Base-by-base conservation (phyloP, 2,329 filamentous ascomycete species). In the Periconia macrospinosa region DNA sequence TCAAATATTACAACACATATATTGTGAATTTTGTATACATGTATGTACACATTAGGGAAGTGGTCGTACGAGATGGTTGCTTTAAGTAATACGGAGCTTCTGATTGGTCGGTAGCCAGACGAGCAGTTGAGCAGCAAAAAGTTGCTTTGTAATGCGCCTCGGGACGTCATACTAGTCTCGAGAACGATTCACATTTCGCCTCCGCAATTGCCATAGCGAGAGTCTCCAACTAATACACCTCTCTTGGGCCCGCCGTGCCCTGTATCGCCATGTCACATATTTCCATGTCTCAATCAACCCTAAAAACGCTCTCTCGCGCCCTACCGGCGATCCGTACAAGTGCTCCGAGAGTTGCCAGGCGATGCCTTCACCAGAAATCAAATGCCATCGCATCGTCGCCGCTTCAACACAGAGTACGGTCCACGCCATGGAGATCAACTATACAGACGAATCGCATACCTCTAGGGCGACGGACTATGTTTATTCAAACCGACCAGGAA, bases 401-500 rank as follows among this genome's bases (percentile, higher is more conserved):
- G 47, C 40, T 63, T 15, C 69, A 64, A 48, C 67, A 64, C 51
- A 69, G 71, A 55, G 69, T 71, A 8, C 60, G 55, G 47, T 41
- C 57, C n/a, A 63, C 65, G 51, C 49, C 56, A 63, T 70, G 67
- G 64, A 58, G 35, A 20, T 61, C 58, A 30, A 58, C 49, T 7
- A 41, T 59, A 20, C 45, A 54, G 30, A 45, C 49, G 1, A 55
- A 62, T 3, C 56, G 52, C 14, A 49, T 56, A 19, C 52, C 56
- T 11, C 49, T 65, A 19, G 55, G 61, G 30, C 65, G 69, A 46
- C 87, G 93, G 60, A 92, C 86, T 20, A 96, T 99, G 75, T 99
- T 97, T 80, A 99, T 99, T 70, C 94, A 99, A 78, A 97, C 93
- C 6, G 33, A 14, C 33, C 33, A 13, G 11, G 93, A 97, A 71